Percentiles rank a stretch among this genome's conserved stretches.
phyloP scores from a whole-genome alignment of 2,329 filamentous ascomycete species.

The Verticillium tricorpus region DNA sequence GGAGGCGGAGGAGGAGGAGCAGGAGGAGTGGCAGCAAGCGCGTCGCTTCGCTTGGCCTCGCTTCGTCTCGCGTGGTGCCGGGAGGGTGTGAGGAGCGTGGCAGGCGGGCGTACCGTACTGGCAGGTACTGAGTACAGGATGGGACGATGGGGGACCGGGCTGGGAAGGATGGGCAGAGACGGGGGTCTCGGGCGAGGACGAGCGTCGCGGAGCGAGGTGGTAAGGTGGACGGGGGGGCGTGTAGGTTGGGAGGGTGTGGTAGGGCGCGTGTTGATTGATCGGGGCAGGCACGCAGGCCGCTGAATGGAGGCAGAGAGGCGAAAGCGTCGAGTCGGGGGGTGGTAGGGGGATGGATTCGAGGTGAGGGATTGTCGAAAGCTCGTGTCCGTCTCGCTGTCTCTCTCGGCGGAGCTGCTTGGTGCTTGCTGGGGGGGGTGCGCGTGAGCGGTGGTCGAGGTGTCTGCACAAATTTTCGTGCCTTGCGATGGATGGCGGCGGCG shows the following conservation, averaged over 20 bases:
- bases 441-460: neutral
- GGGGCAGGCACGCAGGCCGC: neutral
- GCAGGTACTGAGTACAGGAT: neutral
- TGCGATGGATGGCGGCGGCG: neutral
- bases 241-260: slow-evolving; percentile 1
- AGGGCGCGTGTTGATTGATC: neutral
- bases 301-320: neutral
- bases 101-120: neutral
- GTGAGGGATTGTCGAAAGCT: neutral
- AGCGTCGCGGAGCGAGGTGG: neutral
- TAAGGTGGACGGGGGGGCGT: neutral
- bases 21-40: slow-evolving; percentile 1
- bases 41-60: neutral
- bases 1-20: neutral
- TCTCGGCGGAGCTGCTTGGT: neutral
- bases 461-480: slow-evolving; percentile 4
- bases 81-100: neutral
- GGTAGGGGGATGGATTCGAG: neutral
- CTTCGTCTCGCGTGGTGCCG: neutral
- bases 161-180: neutral
- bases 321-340: neutral
- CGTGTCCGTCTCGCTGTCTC: neutral
- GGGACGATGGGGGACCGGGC: neutral
- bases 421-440: neutral
- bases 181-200: neutral